Base-by-base conservation (phyloP, 2,329 filamentous ascomycete species). In the Exophiala spinifera region DNA sequence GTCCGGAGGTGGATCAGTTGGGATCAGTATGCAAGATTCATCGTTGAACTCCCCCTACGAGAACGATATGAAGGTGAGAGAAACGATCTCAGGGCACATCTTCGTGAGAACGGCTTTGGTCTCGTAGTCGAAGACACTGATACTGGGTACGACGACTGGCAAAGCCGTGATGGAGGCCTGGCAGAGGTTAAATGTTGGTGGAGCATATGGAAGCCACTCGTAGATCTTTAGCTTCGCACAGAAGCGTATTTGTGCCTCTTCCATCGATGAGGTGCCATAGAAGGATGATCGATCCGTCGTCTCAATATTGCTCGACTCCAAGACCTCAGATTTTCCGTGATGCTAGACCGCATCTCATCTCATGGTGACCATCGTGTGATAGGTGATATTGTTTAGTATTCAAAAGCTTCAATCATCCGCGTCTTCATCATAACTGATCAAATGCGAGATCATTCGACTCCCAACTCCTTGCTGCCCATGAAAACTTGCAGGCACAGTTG, bases 41-140 rank as follows among this genome's bases (percentile, higher is more conserved):
- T 96, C 10, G 75, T 94, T 42, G 92, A 95, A 74, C 83, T 95
- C 40, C 92, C 92, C 0, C 76, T 90, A 50, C 79, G 94, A 34
- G 87, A 91, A 58, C 78, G 79, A 7, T 87, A 85, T 57, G 73
- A 79, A 36, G 70, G 70, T 6, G 83, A 96, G 56, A 77, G 86
- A 10, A 70, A 76, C 4, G 76, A 81, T 11, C 85, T 96, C 61
- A 79, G 79, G 39, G 68, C 75, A 7, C 75, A 78, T 20, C 85
- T 96, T 83, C 65, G 67, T 7, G 69, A 72, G 1, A 71, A 82
- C 14, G 80, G 73, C 31, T 59, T 61, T 28, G 73, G 79, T 69
- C 75, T 66, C 10, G 64, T 85, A 2, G 61, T 87, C 81, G 69
- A 73, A 49, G 75, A 74, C 2, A 66, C 74, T 45, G 75, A 77